Evolutionary conservation across 768 basidiomycete species (phyloP).

Genomic region (Mycena galericulata): DNA sequence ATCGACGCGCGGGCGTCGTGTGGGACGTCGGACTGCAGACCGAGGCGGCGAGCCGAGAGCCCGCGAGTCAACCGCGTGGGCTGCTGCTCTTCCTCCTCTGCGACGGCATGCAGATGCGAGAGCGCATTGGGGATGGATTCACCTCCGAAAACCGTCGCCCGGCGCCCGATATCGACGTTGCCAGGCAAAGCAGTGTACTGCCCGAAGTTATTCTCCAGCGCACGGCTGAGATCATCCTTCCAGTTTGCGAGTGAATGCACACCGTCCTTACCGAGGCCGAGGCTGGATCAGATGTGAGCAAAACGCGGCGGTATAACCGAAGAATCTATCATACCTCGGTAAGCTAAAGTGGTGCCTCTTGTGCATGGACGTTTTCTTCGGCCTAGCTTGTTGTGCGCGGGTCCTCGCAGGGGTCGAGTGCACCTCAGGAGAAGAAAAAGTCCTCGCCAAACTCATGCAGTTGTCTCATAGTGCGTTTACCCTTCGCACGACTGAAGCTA

Average conservation of each 20-base stretch:
- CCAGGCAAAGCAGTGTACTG: constrained; percentile 54
- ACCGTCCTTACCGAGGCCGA: constrained; percentile 72
- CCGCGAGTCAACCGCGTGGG: constrained; percentile 42
- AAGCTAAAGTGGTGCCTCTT: constrained; percentile 75
- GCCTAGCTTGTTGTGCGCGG: constrained; percentile 43
- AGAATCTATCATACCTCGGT: constrained; percentile 61
- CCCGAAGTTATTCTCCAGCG: constrained; percentile 56
- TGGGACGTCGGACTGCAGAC: constrained; percentile 64
- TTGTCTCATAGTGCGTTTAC: constrained; percentile 48
- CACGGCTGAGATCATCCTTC: constrained; percentile 66
- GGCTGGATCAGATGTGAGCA: constrained; percentile 51
- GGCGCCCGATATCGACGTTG: constrained; percentile 55
- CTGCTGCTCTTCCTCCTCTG: constrained; percentile 53
- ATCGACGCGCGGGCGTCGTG: constrained; percentile 65
- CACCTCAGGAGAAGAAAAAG: constrained; percentile 66
- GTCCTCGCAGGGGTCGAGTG: constrained; percentile 71
- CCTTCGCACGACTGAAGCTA: constrained; percentile 56
- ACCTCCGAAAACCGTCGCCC: constrained; percentile 62
- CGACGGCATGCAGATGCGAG: constrained; percentile 51
- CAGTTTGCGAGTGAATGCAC: constrained; percentile 62
- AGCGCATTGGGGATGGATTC: constrained; percentile 52
- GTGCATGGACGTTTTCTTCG: constrained; percentile 63
- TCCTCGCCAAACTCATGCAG: constrained; percentile 60
- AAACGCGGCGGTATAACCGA: not conserved
- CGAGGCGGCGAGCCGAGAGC: constrained; percentile 57